Base-by-base conservation (phyloP, 164 flowering plant species). In the Umbellularia californica region DNA sequence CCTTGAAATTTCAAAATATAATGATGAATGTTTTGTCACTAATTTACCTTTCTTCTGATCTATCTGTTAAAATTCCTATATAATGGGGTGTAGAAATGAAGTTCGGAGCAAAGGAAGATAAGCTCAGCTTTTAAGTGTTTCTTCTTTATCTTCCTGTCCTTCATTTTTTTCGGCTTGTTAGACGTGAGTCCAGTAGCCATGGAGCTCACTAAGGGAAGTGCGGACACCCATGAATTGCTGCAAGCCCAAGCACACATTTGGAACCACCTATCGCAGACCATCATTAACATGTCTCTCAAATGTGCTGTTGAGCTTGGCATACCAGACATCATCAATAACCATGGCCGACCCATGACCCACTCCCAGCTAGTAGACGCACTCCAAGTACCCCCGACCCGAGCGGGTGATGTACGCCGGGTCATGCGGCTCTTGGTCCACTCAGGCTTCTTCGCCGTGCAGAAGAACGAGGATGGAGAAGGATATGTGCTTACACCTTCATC, bases 361-460 rank as follows among this genome's bases (percentile, higher is more conserved):
- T 58, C 69, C 11, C 58, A 72, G 19, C 27, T n/a, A 12, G 55
- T n/a, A 19, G 50, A 47, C 2, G 15, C 64, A 3, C 28, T 74
- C n/a, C 23, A 22, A 2, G n/a, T 63, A 11, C 68, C 67, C 2
- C 20, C 75, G 27, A 14, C 30, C 28, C 60, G 63, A 35, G 19
- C 75, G 19, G 27, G n/a, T 11, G 25, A 17, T 52, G 14, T 35
- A 5, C 52, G 3, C 9, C 68, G 68, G 24, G 30, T 72, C 28
- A 35, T 72, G 75, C 51, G 75, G 7, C 55, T 72, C 10, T 64
- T 73, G 60, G 62, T 73, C 24, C 76, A 50, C 70, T 15, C 55
- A 35, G 24, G 47, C 65, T 25, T 74, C 70, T 74, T 66, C 70
- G 62, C 64, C 25, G 5, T 27, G 35, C 19, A 27, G 15, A 65